Evolutionary conservation across 768 basidiomycete genomes (phyloP), one percentile per base, ranked within the genome.

Genomic region (Tricholoma matsutake): DNA sequence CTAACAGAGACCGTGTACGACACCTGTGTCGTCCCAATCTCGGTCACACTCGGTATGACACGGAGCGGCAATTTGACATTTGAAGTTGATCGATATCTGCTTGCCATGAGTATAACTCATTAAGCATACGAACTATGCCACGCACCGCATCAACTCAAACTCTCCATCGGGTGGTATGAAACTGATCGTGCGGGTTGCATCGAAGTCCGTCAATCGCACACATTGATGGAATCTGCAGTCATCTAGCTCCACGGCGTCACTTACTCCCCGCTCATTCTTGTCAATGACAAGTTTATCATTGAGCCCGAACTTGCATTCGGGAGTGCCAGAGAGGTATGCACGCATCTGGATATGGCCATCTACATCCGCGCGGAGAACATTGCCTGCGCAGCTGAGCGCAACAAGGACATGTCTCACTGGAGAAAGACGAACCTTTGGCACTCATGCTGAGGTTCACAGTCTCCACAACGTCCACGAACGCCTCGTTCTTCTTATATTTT

Each of bases 191-290:
- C 97, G 84, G 58, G 86, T 89, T 5, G 92, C 88, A 71, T 98
- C 96, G 69, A 98, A 99, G 73, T 96, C 95, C 64, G 92, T 88
- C 45, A 99, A 78, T 61, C 95, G 85, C 22, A 99, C 97, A 71
- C 97, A 99, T 74, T 99, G 97, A 67, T 99, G 97, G 81, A 98
- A 98, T 60, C 92, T 91, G 74, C 96, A 98, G 71, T 99, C 97
- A 69, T 99, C 97, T 51, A 98, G 78, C 72, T 98, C 96, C 34
- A 99, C 96, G 2, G 93, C 92, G 64, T 92, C 89, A 56, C 84
- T 80, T 20, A 80, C 79, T 20, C 84, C 83, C 59, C 81, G 79
- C 59, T 84, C 83, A 70, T 81, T 85, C 78, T 95, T 95, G 80
- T 97, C 95, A 53, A 98, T 90, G 22, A 98, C 95, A 22, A 98